phyloP scores from a whole-genome alignment of 352 stramenopile species.

The Phytopythium boreale region DNA sequence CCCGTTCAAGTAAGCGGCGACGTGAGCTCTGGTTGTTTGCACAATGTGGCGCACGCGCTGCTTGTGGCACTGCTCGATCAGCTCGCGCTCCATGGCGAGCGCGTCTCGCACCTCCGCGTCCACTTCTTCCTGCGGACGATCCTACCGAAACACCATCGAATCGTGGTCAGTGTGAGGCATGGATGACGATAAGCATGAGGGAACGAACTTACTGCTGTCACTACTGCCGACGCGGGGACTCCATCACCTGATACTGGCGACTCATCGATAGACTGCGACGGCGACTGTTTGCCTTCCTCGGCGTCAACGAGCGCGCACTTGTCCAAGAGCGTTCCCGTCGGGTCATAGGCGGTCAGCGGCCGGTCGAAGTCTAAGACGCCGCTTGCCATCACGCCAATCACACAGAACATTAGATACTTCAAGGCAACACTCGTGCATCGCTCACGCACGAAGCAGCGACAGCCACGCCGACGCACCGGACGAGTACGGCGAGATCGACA shows the following conservation, averaged over 20 bases:
- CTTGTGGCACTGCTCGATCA: conserved; percentile 40
- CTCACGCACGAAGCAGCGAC: neutral
- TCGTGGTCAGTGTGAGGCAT: neutral
- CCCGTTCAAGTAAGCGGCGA: conserved; percentile 20
- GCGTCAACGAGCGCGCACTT: conserved; percentile 23
- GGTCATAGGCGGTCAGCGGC: conserved; percentile 39
- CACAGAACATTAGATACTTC: neutral
- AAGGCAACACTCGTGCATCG: neutral
- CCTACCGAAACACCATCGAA: neutral
- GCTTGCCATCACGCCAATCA: neutral
- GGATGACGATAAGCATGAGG: neutral
- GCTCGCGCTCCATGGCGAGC: conserved; percentile 25
- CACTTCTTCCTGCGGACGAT: conserved; percentile 24
- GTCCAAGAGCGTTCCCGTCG: conserved; percentile 22
- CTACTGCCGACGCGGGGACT: neutral
- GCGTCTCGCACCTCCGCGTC: conserved; percentile 27
- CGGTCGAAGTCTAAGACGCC: conserved; percentile 26
- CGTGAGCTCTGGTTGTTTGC: conserved; percentile 23
- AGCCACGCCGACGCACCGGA: conserved; percentile 10
- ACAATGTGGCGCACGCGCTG: conserved; percentile 35
- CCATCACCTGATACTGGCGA: neutral
- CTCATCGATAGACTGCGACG: neutral
- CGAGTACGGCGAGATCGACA: conserved; percentile 21
- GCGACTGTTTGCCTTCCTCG: neutral
- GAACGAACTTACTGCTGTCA: neutral